Percentiles rank a stretch among this genome's conserved stretches.
Evolutionary conservation across 768 basidiomycete genomes (phyloP).

Genomic region (Phylloporus scabripes): DNA sequence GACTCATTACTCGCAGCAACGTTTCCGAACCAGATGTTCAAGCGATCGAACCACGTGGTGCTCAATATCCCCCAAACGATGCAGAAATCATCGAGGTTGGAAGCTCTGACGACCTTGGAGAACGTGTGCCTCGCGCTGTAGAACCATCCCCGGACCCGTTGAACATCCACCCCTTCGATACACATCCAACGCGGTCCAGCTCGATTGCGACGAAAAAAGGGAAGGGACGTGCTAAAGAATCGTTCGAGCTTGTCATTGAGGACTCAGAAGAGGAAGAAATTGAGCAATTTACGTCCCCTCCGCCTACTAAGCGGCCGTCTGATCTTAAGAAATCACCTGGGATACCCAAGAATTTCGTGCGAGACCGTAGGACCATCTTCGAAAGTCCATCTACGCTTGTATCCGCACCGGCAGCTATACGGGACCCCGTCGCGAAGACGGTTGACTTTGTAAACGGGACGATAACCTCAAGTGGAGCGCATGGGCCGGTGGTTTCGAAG

Average conservation of each 20-base stretch:
- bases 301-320: background rate
- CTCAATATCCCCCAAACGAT: constrained; percentile 5
- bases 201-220: constrained; percentile 14
- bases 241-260: constrained; percentile 10
- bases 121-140: constrained; percentile 11
- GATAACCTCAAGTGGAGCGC: background rate
- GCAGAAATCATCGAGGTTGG: constrained; percentile 21
- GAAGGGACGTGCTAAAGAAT: constrained; percentile 18
- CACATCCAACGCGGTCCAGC: constrained; percentile 9
- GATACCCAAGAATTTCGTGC: constrained; percentile 21
- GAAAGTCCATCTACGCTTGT: constrained; percentile 1
- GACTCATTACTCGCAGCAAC: background rate
- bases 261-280: constrained; percentile 24
- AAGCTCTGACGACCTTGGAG: constrained; percentile 21
- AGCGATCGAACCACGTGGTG: constrained; percentile 2
- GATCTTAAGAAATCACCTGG: background rate
- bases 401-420: constrained; percentile 6
- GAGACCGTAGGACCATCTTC: background rate
- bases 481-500: background rate
- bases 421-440: background rate
- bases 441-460: constrained; percentile 5
- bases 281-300: constrained; percentile 11
- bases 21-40: constrained; percentile 23
- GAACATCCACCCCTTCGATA: constrained; percentile 20
- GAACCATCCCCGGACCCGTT: constrained; percentile 21